Percentiles rank a stretch among this genome's conserved stretches.
These are phyloP conservation scores for Trichophyton mentagrophytes DNA, from an alignment of 2,329 filamentous ascomycete species.

Conservation along the genomic window DNA sequence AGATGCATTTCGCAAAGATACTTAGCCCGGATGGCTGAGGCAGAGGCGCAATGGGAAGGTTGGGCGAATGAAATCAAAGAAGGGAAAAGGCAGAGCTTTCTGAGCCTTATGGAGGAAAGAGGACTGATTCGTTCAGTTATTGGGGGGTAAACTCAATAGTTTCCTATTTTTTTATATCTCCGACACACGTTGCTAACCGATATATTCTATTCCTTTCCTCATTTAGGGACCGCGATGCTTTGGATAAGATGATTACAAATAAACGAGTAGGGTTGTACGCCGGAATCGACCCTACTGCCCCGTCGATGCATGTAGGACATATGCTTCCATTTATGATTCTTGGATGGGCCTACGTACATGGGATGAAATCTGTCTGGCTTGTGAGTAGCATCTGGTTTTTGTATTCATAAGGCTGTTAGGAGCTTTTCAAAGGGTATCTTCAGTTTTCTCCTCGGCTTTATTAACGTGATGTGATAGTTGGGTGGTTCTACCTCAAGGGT, in stretches of 20 bases:
- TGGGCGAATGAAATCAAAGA: constrained; percentile 32
- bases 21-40: constrained; percentile 27
- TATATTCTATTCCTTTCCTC: background rate
- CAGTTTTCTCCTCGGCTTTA: background rate
- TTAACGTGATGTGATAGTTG: constrained; percentile 21
- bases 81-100: constrained; percentile 33
- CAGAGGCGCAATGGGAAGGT: constrained; percentile 28
- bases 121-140: constrained; percentile 36
- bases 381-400: constrained; percentile 21
- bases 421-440: background rate
- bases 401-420: background rate
- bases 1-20: constrained; percentile 29
- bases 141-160: constrained; percentile 24
- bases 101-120: constrained; percentile 34
- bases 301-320: constrained; percentile 39
- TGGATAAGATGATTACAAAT: constrained; percentile 34
- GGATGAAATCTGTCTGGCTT: constrained; percentile 33
- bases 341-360: constrained; percentile 39
- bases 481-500: constrained; percentile 36
- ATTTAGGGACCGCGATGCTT: constrained; percentile 30
- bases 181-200: background rate
- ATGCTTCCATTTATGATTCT: constrained; percentile 41
- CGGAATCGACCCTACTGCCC: constrained; percentile 39
- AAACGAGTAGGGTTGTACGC: constrained; percentile 37
- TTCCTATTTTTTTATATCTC: background rate